phyloP scores from a whole-genome alignment of 768 basidiomycete species.

The Auriscalpium microsporum region DNA sequence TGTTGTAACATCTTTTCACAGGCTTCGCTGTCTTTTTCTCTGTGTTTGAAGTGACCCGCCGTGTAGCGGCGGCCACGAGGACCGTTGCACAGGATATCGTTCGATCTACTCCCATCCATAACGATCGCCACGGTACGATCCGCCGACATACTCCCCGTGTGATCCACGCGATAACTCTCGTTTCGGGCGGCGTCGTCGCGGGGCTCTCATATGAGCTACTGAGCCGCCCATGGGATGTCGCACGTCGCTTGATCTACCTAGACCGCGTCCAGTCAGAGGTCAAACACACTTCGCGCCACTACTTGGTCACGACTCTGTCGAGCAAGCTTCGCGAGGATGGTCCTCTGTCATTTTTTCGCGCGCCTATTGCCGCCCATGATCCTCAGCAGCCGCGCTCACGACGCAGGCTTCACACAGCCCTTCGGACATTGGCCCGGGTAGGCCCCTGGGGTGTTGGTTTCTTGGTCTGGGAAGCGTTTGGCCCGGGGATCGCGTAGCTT shows the following conservation, averaged over 20 bases:
- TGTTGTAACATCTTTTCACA: slow-evolving; percentile 19
- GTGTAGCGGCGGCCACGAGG: slow-evolving; percentile 37
- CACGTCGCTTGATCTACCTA: slow-evolving; percentile 43
- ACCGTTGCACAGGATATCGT: slow-evolving; percentile 19
- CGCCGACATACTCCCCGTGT: slow-evolving; percentile 39
- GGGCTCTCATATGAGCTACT: slow-evolving; percentile 63
- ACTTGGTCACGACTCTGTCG: slow-evolving; percentile 12
- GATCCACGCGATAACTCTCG: slow-evolving; percentile 54
- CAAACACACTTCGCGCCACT: slow-evolving; percentile 15
- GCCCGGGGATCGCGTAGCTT: slow-evolving; percentile 28
- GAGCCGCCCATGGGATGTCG: slow-evolving; percentile 63
- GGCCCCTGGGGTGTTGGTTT: slow-evolving; percentile 83
- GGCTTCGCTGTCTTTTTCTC: slow-evolving; percentile 76
- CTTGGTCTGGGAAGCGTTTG: slow-evolving; percentile 68
- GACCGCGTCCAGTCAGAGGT: slow-evolving; percentile 19
- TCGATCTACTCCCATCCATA: slow-evolving; percentile 13
- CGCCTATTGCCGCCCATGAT: slow-evolving; percentile 24
- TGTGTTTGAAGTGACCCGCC: slow-evolving; percentile 71
- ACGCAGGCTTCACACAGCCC: slow-evolving; percentile 20
- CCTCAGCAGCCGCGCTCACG: slow-evolving; percentile 11
- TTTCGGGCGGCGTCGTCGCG: slow-evolving; percentile 69
- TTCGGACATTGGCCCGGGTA: slow-evolving; percentile 59
- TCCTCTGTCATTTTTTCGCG: slow-evolving; percentile 41
- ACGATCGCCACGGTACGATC: slow-evolving; percentile 11
- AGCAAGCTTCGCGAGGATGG: slow-evolving; percentile 39